These are phyloP conservation scores for Puccinellia tenuiflora DNA, from an alignment of 176 grass and related monocot genomes.

Conservation along the genomic window DNA sequence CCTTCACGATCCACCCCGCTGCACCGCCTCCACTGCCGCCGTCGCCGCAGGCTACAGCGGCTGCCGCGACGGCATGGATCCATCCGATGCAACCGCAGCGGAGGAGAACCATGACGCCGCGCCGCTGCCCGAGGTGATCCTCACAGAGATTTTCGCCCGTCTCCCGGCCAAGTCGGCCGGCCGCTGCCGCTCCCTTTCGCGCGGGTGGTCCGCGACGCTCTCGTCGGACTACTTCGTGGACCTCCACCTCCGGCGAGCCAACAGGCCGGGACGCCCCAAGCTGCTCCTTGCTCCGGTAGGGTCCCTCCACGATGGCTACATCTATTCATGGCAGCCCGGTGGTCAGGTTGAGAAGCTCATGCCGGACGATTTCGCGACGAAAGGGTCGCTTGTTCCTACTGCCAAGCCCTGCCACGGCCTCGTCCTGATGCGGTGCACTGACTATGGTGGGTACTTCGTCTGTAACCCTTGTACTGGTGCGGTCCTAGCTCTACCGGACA, in stretches of 20 bases:
- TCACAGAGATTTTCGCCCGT: conserved; percentile 11
- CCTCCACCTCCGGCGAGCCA: not conserved
- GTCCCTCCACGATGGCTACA: not conserved
- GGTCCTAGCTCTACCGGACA: not conserved
- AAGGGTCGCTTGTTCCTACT: not conserved
- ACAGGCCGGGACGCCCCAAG: not conserved
- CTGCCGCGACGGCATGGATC: not conserved
- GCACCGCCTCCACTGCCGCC: not conserved
- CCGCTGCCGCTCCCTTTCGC: not conserved
- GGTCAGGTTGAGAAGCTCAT: not conserved
- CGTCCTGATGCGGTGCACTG: not conserved
- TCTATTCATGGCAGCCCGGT: not conserved
- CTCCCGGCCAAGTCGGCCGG: conserved; percentile 15
- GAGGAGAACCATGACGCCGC: not conserved
- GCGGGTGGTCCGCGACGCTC: not conserved
- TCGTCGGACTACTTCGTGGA: not conserved
- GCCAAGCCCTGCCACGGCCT: not conserved
- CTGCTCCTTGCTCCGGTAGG: not conserved
- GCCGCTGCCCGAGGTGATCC: not conserved
- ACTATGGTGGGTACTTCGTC: not conserved
- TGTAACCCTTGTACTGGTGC: not conserved
- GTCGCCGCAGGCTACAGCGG: not conserved
- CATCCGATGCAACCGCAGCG: not conserved
- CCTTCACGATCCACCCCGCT: not conserved
- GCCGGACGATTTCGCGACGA: not conserved